Evolutionary conservation across 345 rosid genomes (phyloP).

Genomic region (Melaleuca alternifolia): DNA sequence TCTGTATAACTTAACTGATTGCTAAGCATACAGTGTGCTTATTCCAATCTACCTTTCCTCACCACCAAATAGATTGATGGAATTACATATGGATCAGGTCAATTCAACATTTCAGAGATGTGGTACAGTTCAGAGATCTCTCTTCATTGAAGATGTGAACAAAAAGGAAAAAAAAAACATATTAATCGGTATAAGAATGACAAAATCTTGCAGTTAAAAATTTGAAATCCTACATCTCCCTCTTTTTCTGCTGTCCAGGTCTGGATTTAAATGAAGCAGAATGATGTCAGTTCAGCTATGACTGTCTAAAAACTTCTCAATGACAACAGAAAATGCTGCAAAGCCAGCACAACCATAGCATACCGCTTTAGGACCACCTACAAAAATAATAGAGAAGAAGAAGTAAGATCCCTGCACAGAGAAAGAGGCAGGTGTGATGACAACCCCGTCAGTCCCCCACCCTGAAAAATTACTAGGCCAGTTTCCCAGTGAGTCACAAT

Average conservation of each 20-base stretch:
- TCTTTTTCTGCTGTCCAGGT: not conserved
- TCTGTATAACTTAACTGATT: not conserved
- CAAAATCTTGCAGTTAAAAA: not conserved
- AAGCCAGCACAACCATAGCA: slow-evolving; percentile 91
- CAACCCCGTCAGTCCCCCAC: not conserved
- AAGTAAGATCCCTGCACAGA: not conserved
- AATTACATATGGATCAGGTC: not conserved
- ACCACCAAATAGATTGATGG: not conserved
- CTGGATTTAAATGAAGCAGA: not conserved
- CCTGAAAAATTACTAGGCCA: not conserved
- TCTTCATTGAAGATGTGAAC: not conserved
- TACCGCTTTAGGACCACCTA: slow-evolving; percentile 89
- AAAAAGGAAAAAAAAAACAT: not conserved
- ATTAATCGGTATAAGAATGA: not conserved
- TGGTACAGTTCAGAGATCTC: not conserved
- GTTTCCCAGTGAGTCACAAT: not conserved
- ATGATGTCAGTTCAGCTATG: slow-evolving; percentile 31
- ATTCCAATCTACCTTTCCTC: not conserved
- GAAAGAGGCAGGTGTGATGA: not conserved
- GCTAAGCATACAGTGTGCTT: not conserved
- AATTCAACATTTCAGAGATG: not conserved
- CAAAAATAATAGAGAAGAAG: not conserved
- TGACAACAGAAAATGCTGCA: slow-evolving; percentile 87
- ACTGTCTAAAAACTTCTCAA: slow-evolving; percentile 86
- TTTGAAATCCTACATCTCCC: not conserved